phyloP scores from a whole-genome alignment of 139 green algal species.

The Parachlorella kessleri region DNA sequence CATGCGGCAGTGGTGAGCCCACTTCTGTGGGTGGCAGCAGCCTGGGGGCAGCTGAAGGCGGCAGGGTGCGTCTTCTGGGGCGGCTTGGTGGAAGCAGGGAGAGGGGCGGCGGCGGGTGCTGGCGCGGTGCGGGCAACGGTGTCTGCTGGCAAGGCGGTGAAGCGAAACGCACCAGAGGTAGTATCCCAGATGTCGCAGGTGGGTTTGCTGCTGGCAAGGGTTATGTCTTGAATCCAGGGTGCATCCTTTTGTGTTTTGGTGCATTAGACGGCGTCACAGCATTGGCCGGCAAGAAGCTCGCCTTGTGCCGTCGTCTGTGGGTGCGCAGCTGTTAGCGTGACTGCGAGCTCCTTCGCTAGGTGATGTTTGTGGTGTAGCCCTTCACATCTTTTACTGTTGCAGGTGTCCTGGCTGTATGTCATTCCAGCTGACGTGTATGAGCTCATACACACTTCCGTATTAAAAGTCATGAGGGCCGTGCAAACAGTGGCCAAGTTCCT shows the following conservation, averaged over 20 bases:
- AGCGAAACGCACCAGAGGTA: too few relatives aligned
- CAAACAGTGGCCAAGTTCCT: slow-evolving; percentile 39
- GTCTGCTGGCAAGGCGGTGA: too few relatives aligned
- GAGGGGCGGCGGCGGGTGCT: not conserved
- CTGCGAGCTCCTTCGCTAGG: not conserved
- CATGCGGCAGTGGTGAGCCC: too few relatives aligned
- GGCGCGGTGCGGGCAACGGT: not conserved
- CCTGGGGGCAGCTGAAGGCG: not conserved
- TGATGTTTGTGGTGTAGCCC: not conserved
- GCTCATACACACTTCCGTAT: slow-evolving; percentile 24
- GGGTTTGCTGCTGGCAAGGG: not conserved
- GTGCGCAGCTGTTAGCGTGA: not conserved
- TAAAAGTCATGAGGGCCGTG: slow-evolving; percentile 31
- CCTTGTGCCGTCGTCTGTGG: not conserved
- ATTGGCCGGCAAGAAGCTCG: not conserved
- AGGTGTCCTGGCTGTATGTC: slow-evolving; percentile 38
- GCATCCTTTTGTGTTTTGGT: not conserved
- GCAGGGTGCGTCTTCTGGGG: not conserved
- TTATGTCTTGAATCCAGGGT: not conserved
- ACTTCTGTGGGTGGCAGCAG: not conserved
- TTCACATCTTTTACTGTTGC: not conserved
- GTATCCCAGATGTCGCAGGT: too few relatives aligned
- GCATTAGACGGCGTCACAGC: not conserved
- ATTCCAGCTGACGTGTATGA: slow-evolving; percentile 36
- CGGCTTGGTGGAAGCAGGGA: not conserved